Evolutionary conservation across 2,329 filamentous ascomycete species (phyloP), one percentile per base, ranked within the genome.

Genomic region (Aspergillus phoenicis): DNA sequence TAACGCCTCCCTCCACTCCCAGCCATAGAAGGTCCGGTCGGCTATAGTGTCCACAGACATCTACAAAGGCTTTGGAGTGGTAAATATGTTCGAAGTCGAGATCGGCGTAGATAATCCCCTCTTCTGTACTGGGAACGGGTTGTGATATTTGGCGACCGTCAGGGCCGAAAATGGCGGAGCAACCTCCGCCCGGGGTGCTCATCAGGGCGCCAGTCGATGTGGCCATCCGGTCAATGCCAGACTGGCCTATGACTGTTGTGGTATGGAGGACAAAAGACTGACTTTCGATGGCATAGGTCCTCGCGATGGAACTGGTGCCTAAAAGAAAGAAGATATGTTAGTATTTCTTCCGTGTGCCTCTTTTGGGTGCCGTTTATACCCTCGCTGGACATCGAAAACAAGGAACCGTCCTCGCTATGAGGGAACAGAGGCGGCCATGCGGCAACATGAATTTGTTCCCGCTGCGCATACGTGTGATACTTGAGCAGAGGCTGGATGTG

Each of bases 241-340:
- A 68, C 6, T 81, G 65, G 0, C 75, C 78, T 53, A 84, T 75
- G 2, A 87, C 76, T 0, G 79, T 71, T 0, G 83, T 84, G 52
- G 74, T 74, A 63, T 85, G 83, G 3, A 87, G 77, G 1, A 88
- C 85, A 61, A 83, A 88, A 0, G 82, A 71, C 8, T 77, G 76
- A 1, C 82, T 80, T 67, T 88, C 86, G 8, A 87, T 81, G 1
- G 85, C 85, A 64, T 87, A 86, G 0, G 81, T 78, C 62, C 82
- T 82, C 0, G 83, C 81, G 1, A 85, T 73, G 48, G 54, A 67
- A 78, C 30, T 77, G 77, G 59, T 77, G 80, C 4, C 64, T 62
- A 20, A 4, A 26, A 5, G 33, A 13, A 2, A 36, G 33, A 13
- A 11, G 17, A 22, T 6, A 6, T 45, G 17, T 45, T 22, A 45